These are phyloP conservation scores for Mycena sp. DNA, from an alignment of 1,284 basidiomycete genomes.

Conservation along the genomic window DNA sequence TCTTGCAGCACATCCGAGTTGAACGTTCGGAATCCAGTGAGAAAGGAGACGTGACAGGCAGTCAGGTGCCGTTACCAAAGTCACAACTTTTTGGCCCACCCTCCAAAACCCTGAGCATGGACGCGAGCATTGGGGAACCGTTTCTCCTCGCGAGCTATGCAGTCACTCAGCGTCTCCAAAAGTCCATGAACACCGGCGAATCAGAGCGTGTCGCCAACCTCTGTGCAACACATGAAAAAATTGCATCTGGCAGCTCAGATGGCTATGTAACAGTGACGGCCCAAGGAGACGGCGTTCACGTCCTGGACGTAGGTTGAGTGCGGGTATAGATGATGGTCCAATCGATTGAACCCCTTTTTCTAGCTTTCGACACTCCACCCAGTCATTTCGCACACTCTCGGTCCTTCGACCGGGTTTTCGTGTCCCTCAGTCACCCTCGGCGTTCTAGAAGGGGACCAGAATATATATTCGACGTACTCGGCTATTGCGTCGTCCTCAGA, in stretches of 20 bases:
- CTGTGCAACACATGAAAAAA: constrained; percentile 52
- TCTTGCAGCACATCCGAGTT: too few relatives aligned
- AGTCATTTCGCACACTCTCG: constrained; percentile 71
- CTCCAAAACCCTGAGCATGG: constrained; percentile 41
- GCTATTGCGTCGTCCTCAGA: constrained; percentile 60
- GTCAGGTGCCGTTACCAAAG: not conserved
- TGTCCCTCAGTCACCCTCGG: constrained; percentile 62
- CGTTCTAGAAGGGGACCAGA: constrained; percentile 46
- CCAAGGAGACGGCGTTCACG: constrained; percentile 76
- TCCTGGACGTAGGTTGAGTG: constrained; percentile 66
- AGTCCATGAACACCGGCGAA: constrained; percentile 24
- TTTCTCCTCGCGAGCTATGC: constrained; percentile 65
- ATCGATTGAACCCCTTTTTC: constrained; percentile 17
- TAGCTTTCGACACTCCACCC: constrained; percentile 75
- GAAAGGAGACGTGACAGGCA: too few relatives aligned
- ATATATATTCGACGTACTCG: constrained; percentile 63
- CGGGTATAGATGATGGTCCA: not conserved
- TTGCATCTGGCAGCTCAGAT: constrained; percentile 49
- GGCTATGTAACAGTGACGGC: constrained; percentile 70
- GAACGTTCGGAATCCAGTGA: too few relatives aligned
- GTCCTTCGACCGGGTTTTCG: constrained; percentile 68
- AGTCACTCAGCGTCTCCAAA: constrained; percentile 38
- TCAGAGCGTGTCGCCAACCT: constrained; percentile 40
- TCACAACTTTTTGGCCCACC: not conserved
- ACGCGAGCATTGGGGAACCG: constrained; percentile 64